phyloP scores from a whole-genome alignment of 352 stramenopile genomes.

The Pythium myriotylum region DNA sequence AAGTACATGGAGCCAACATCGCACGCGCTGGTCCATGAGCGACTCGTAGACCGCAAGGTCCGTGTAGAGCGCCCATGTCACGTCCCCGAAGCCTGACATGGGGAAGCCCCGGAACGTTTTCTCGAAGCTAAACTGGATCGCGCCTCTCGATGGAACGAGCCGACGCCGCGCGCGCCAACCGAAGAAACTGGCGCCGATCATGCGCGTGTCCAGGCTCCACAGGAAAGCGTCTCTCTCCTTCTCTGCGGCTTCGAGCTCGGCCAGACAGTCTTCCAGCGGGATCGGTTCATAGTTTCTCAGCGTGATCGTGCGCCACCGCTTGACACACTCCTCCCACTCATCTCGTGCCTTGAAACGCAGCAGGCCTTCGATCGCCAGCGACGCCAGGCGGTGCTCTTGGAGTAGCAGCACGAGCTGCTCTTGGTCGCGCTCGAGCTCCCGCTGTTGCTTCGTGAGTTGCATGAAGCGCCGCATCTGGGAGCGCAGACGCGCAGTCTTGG shows the following conservation, averaged over 20 bases:
- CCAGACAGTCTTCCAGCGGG: neutral
- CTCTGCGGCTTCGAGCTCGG: conserved; percentile 1
- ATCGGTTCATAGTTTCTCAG: neutral
- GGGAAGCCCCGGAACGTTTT: conserved; percentile 1
- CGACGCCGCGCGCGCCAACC: conserved; percentile 2
- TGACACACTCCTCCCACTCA: neutral
- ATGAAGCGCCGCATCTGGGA: no score
- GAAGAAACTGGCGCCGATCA: neutral
- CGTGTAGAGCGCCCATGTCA: conserved; percentile 1
- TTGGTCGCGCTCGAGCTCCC: no score
- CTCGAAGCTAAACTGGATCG: neutral
- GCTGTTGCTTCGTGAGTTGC: no score
- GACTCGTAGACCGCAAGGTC: neutral
- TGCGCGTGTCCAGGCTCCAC: neutral
- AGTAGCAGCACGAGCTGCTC: no score
- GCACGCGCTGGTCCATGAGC: neutral
- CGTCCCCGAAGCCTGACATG: neutral
- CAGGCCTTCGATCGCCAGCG: neutral
- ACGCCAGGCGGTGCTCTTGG: no score
- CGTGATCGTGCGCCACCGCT: neutral
- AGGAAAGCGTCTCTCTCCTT: neutral
- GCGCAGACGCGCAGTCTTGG: neutral
- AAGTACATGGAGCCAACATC: neutral
- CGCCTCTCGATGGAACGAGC: neutral
- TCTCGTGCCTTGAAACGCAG: neutral